A percentile compares a stretch with the other conserved stretches of the same genome.
Conservation (phyloP, 2,329 filamentous ascomycete species). For the Colletotrichum ledebouriae region DNA sequence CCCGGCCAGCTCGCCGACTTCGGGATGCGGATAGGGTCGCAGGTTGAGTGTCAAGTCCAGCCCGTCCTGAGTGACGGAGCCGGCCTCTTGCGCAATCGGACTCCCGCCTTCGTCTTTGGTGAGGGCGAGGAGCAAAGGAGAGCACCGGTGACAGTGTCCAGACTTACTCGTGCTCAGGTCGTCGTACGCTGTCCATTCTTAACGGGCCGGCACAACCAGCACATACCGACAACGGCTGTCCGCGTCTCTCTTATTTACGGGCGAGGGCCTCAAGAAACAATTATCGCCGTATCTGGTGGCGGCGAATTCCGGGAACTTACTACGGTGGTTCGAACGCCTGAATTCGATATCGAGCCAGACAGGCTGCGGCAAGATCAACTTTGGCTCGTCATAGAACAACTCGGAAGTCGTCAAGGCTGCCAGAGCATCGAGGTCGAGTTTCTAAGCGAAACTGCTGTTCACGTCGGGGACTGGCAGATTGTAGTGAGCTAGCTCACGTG, state of each 20-base stretch:
- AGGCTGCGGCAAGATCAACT: conserved; percentile 68
- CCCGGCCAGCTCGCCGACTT: conserved; percentile 82
- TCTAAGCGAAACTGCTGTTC: conserved; percentile 62
- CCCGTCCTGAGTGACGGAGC: conserved; percentile 80
- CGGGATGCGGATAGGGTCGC: conserved; percentile 79
- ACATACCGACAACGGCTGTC: conserved; percentile 59
- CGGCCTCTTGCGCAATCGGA: conserved; percentile 75
- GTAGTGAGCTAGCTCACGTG: conserved; percentile 17
- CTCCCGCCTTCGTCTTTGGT: conserved; percentile 68
- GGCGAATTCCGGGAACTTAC: conserved; percentile 80
- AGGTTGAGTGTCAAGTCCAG: conserved; percentile 65
- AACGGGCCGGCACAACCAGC: conserved; percentile 36
- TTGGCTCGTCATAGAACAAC: conserved; percentile 86
- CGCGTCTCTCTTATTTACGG: conserved; percentile 81
- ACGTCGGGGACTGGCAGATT: conserved; percentile 59
- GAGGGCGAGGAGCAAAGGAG: conserved; percentile 56
- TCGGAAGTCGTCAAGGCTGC: conserved; percentile 66
- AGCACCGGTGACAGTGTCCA: conserved; percentile 54
- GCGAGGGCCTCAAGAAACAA: conserved; percentile 75
- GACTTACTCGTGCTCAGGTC: conserved; percentile 73
- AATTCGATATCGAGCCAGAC: conserved; percentile 81
- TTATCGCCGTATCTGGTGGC: conserved; percentile 76
- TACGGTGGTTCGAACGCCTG: conserved; percentile 75
- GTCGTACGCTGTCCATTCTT: conserved; percentile 53
- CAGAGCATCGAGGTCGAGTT: conserved; percentile 66